These are phyloP conservation scores for Lasiosphaeria miniovina DNA, from an alignment of 495 filamentous ascomycete genomes.

Conservation along the genomic window DNA sequence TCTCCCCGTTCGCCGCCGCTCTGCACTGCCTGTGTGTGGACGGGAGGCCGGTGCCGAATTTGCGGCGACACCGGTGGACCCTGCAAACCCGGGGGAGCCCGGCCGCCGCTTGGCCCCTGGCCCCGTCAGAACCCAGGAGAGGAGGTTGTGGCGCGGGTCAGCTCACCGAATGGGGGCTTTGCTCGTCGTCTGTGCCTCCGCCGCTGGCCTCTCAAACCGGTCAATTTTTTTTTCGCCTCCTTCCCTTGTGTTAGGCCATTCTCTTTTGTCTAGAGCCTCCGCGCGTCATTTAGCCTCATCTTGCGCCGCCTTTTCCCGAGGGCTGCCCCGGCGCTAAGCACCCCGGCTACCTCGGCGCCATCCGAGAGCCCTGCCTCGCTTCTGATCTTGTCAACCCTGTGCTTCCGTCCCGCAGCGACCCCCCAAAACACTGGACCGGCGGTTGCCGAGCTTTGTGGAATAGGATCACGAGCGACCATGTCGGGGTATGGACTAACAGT, in stretches of 20 bases:
- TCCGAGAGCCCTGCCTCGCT: conserved; percentile 2
- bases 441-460: conserved; percentile 10
- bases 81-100: conserved; percentile 10
- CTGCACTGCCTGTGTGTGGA: conserved; percentile 5
- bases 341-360: background rate
- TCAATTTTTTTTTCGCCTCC: conserved; percentile 10
- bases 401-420: conserved; percentile 3
- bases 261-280: background rate
- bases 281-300: conserved; percentile 1
- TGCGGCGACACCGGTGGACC: conserved; percentile 12
- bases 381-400: background rate
- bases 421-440: conserved; percentile 7
- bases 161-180: conserved; percentile 16
- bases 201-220: conserved; percentile 20
- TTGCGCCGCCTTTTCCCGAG: background rate
- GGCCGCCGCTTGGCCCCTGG: conserved; percentile 17
- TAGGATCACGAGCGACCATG: conserved; percentile 23
- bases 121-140: conserved; percentile 17
- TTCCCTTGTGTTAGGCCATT: background rate
- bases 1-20: conserved; percentile 10
- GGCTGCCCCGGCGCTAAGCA: too few relatives aligned
- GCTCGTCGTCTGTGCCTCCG: conserved; percentile 22
- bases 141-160: conserved; percentile 15
- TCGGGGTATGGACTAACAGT: conserved; percentile 32
- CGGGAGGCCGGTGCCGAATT: conserved; percentile 15